Evolutionary conservation across 1,139 yeast genomes (phyloP), one percentile per base, ranked within the genome.

Genomic region (Scheffersomyces illinoinensis): DNA sequence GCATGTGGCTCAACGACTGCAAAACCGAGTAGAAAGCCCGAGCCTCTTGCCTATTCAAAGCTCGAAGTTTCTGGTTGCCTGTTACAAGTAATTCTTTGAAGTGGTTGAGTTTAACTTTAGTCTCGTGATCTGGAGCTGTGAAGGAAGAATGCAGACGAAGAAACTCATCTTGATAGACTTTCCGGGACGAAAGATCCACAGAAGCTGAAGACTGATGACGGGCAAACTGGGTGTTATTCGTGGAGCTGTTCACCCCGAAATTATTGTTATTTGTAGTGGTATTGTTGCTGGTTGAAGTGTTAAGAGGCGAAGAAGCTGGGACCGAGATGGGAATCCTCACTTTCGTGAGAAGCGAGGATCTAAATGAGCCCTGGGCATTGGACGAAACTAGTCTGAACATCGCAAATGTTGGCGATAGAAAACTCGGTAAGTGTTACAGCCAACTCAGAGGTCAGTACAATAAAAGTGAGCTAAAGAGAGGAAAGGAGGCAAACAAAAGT

Each of bases 371-470:
- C 58, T 71, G 77, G 26, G 82, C 74, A 62, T 76, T 77, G 17
- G 75, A 56, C 33, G 70, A 69, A 43, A 79, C 73, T 60, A 79
- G 72, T 65, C 84, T 74, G 62, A 80, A 79, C 83, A 80, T 79
- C 49, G 50, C 24, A 21, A 21, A 17, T 10, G 4, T 33, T 33
- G 43, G 43, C 17, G 43, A 33, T 33, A 33, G 7, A 5, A 33
- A 33, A 17, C 43, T 33, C 43, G 14, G 2, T 4, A 33, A 12
- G 10, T 33, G 43, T 33, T 33, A 33, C 14, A 33, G 43, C 12
- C 17, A 4, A 33, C 43, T 7, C 17, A 33, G 43, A 33, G 43
- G 8, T 33, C 10, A 14, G 12, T 33, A 33, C 17, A 33, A 12
- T 12, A 12, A 12, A 33, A 14, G 43, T 33, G 43, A 33, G 17